phyloP scores from a whole-genome alignment of 257 asterid species.

The Coffea eugenioides region DNA sequence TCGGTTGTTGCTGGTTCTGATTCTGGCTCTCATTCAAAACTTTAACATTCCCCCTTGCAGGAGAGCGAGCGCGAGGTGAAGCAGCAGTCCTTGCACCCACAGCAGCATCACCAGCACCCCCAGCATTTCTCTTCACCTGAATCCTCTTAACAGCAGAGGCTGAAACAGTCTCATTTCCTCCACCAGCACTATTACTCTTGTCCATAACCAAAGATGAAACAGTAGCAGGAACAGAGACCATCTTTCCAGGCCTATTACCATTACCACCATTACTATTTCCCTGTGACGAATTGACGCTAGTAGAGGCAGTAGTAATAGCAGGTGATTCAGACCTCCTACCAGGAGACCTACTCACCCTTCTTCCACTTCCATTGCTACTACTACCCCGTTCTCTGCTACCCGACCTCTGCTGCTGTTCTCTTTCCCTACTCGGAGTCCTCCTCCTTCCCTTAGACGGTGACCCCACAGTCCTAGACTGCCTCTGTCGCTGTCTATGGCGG shows the following conservation, averaged over 20 bases:
- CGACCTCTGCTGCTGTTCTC: slow-evolving; percentile 68
- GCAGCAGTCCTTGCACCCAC: slow-evolving; percentile 48
- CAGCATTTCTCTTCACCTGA: slow-evolving; percentile 83
- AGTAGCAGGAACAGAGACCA: slow-evolving; percentile 95
- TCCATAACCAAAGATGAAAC: slow-evolving; percentile 56
- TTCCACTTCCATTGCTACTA: slow-evolving; percentile 42
- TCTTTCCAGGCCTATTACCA: slow-evolving; percentile 64
- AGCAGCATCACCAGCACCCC: slow-evolving; percentile 26
- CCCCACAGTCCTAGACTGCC: slow-evolving; percentile 37
- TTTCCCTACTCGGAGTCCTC: slow-evolving; percentile 94
- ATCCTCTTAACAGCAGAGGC: slow-evolving; percentile 61
- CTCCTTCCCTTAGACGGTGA: slow-evolving; percentile 64
- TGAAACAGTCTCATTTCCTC: slow-evolving; percentile 30
- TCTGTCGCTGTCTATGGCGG: slow-evolving; percentile 61
- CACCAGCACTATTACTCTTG: slow-evolving; percentile 42
- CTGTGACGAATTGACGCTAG: slow-evolving; percentile 23
- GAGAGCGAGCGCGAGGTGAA: slow-evolving; percentile 89
- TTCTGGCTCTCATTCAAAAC: slow-evolving; percentile 42
- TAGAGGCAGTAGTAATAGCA: slow-evolving; percentile 18
- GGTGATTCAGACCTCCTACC: slow-evolving; percentile 96
- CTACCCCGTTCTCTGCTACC: slow-evolving; percentile 66
- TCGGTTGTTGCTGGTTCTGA: slow-evolving; percentile 47
- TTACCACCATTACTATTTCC: slow-evolving; percentile 26
- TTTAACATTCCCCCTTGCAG: slow-evolving; percentile 55
- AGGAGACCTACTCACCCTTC: slow-evolving; percentile 96